These are phyloP conservation scores for Leccinum pachyderme DNA, from an alignment of 1,284 basidiomycete species.

Conservation along the genomic window DNA sequence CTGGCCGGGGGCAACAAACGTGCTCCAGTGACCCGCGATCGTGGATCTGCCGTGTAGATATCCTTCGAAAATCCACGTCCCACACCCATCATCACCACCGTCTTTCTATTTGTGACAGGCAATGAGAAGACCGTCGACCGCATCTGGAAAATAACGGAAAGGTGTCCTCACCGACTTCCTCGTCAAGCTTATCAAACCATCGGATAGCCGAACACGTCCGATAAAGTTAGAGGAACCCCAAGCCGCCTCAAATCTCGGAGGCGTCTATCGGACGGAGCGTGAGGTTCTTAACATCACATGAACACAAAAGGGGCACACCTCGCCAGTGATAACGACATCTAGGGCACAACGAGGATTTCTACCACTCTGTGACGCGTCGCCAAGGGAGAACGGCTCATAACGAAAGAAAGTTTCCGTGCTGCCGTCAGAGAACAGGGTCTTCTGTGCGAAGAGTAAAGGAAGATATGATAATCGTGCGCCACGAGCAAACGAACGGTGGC, in stretches of 20 bases:
- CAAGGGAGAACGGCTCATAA: constrained; percentile 35
- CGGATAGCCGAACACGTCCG: constrained; percentile 49
- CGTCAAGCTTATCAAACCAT: constrained; percentile 48
- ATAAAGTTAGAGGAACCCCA: constrained; percentile 41
- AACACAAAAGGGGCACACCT: constrained; percentile 26
- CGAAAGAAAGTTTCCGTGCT: constrained; percentile 24
- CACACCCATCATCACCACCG: constrained; percentile 29
- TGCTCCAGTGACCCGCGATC: constrained; percentile 30
- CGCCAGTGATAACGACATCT: constrained; percentile 38
- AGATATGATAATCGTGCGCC: constrained; percentile 26
- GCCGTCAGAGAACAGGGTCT: constrained; percentile 32
- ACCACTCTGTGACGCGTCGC: constrained; percentile 25
- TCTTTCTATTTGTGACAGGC: constrained; percentile 20
- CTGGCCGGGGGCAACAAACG: constrained; percentile 20
- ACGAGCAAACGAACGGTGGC: neutral
- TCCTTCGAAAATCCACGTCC: constrained; percentile 36
- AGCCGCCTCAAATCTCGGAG: constrained; percentile 29
- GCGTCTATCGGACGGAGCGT: constrained; percentile 31
- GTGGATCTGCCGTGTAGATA: constrained; percentile 28
- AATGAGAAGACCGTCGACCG: constrained; percentile 1
- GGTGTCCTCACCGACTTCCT: constrained; percentile 32
- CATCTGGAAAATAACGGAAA: constrained; percentile 1
- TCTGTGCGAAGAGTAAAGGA: constrained; percentile 14
- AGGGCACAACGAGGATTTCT: constrained; percentile 31
- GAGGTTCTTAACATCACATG: constrained; percentile 20